Evolutionary conservation across 75 land plant species (phyloP), one percentile per base, ranked within the genome.

Genomic region (Sequoia sempervirens): DNA sequence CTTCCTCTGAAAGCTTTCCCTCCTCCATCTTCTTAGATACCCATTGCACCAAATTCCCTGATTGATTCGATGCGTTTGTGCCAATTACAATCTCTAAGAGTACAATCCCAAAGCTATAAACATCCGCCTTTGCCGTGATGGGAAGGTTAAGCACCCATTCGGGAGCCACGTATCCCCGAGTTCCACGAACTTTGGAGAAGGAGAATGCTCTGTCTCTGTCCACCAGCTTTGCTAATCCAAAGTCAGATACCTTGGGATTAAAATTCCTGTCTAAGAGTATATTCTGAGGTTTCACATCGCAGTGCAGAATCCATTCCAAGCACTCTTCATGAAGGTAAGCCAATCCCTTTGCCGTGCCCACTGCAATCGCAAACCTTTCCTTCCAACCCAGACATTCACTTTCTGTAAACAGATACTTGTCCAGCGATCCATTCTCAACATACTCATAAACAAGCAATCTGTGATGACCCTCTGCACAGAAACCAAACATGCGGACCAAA

Each of bases 21-120:
- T 1, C 41, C 41, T 45, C 46, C 46, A 45, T 45, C 46, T 45
- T 45, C 46, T 45, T 5, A 52, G 81, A 85, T 23, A 84, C 83
- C 1, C 85, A 80, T 75, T 87, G 80, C 15, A 81, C 69, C 40
- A 56, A 30, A 46, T 83, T 81, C 17, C 80, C n/a, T 11, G 80
- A 37, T 58, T 84, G 72, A 4, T 85, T 83, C 1, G 84, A 75
- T 4, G 85, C 88, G 58, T 89, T 85, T 34, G 46, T n/a, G 37
- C 85, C 85, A 66, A 81, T 87, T 4, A 90, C 91, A 11, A 94
- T 82, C 85, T 94, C 93, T 72, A 94, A 84, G 47, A 94, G 80
- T 82, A 92, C 91, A 91, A 94, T 89, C n/a, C 96, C 96, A 72
- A 87, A 94, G 83, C 94, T 93, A 83, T 93, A 94, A 0, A 94